phyloP scores from a whole-genome alignment of 768 basidiomycete species.

The Leccinum subtestaceum region DNA sequence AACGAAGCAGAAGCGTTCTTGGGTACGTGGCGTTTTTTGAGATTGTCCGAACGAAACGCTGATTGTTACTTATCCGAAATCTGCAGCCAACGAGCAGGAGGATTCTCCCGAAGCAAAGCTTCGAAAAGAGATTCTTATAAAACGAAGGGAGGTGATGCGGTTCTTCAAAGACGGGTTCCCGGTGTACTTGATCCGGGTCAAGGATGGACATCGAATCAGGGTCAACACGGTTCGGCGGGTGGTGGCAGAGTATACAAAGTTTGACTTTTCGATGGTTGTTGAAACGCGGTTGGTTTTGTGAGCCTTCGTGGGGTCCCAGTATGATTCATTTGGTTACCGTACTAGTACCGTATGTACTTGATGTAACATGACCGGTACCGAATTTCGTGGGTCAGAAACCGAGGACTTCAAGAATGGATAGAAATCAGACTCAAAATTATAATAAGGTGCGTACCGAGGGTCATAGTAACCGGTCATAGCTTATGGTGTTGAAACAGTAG shows the following conservation, averaged over 20 bases:
- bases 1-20: not conserved
- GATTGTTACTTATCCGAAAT: conserved; percentile 1
- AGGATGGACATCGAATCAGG: conserved; percentile 16
- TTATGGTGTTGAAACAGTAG: not conserved
- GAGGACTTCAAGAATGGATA: too few species aligned
- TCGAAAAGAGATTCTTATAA: conserved; percentile 11
- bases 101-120: conserved; percentile 7
- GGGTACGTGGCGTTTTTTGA: conserved; percentile 1
- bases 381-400: too few species aligned
- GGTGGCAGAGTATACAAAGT: conserved; percentile 7
- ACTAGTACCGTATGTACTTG: too few species aligned
- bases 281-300: conserved; percentile 16
- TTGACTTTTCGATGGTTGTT: conserved; percentile 20
- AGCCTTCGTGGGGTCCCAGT: not conserved
- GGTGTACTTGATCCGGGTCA: conserved; percentile 17
- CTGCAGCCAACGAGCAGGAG: not conserved
- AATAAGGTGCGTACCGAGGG: too few species aligned
- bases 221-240: conserved; percentile 14
- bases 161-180: conserved; percentile 19
- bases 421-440: too few species aligned
- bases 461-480: too few species aligned
- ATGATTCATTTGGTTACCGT: not conserved
- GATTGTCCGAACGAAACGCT: not conserved
- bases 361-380: too few species aligned
- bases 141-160: conserved; percentile 16